Evolutionary conservation across 305 asterid genomes (phyloP), one percentile per base, ranked within the genome.

Genomic region (Fraxinus sp.): DNA sequence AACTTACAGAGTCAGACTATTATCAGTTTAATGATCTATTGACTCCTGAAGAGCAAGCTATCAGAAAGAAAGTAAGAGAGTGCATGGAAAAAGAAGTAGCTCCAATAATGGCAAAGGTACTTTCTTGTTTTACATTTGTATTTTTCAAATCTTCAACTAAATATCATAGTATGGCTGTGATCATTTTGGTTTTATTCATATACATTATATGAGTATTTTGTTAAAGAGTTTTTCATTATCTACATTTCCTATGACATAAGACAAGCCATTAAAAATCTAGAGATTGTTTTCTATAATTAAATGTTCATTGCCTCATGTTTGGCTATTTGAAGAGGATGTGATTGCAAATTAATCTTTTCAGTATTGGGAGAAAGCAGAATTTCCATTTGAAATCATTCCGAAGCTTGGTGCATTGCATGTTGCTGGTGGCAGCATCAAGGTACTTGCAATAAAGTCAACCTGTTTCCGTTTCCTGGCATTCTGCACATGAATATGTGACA

Each of bases 281-380:
- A 68, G 82, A 76, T 78, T 78, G 8, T 80, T 74, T 28, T 78
- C 41, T 74, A 71, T 71, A 80, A 81, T 7, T 20, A 72, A 11
- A 59, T 10, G 24, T 14, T 76, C 24, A 26, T 52, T 18, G 41
- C 22, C 68, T 82, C 72, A 3, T 82, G 78, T 62, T 46, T 22
- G 66, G 36, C 79, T 79, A 30, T 68, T 72, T 11, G 44, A 82
- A 7, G 64, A 20, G 79, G 70, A 57, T 84, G 44, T 79, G 80
- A 3, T 46, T 77, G 79, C 79, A 59, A 59, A 79, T 74, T 77
- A 81, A 66, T 80, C 74, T 84, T 84, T 84, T 84, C 89, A 94
- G 99, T 96, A 92, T 78, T 96, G 99, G 99, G 98, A 96, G 90
- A 96, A 91, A 89, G 98, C 98, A 59, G 96, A 94, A 88, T 96